Percentiles rank a stretch among this genome's conserved stretches.
These are phyloP conservation scores for Mucor irregularis DNA, from an alignment of 371 early-diverging fungal genomes.

Conservation along the genomic window DNA sequence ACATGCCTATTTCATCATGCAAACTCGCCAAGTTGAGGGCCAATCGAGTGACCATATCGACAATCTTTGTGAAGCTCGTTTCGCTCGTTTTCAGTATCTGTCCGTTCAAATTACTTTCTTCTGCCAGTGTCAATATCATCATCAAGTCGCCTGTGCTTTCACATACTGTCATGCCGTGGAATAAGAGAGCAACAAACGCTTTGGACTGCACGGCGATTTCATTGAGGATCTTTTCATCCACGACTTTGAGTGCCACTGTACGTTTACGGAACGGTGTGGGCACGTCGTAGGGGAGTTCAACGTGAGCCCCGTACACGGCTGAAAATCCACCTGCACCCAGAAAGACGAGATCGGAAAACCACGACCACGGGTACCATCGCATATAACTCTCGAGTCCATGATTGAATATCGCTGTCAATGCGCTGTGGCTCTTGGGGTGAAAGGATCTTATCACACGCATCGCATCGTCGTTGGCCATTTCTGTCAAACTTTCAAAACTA, in stretches of 20 bases:
- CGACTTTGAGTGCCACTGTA: conserved; percentile 39
- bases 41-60: conserved; percentile 31
- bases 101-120: conserved; percentile 33
- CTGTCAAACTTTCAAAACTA: conserved; percentile 31
- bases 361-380: conserved; percentile 45
- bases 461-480: conserved; percentile 23
- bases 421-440: conserved; percentile 32
- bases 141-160: conserved; percentile 42
- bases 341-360: conserved; percentile 46
- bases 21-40: conserved; percentile 39
- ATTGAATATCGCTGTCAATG: conserved; percentile 27
- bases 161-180: conserved; percentile 45
- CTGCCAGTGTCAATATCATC: conserved; percentile 38
- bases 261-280: conserved; percentile 22
- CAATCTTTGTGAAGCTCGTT: conserved; percentile 7
- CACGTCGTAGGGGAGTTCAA: conserved; percentile 33
- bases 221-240: conserved; percentile 44
- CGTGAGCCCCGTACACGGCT: conserved; percentile 34
- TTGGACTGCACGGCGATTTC: conserved; percentile 44
- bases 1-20: conserved; percentile 41
- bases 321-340: conserved; percentile 45
- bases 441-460: conserved; percentile 23
- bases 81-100: conserved; percentile 19
- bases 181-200: conserved; percentile 36
- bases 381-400: conserved; percentile 37